These are phyloP conservation scores for Sclerotinia sclerotiorum DNA, from an alignment of 2,329 filamentous ascomycete genomes.

Conservation along the genomic window DNA sequence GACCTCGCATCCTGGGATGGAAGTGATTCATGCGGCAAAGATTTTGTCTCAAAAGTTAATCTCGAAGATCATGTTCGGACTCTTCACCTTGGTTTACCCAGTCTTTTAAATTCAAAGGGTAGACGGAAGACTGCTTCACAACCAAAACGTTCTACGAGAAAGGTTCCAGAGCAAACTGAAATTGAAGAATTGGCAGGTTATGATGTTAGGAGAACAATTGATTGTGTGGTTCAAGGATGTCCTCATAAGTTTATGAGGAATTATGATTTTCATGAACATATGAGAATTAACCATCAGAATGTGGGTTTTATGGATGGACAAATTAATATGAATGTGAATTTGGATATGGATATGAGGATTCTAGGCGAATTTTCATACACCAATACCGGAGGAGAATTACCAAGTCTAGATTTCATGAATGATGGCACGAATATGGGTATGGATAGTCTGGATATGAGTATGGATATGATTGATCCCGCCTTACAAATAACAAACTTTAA, in stretches of 20 bases:
- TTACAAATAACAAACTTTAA: conserved; percentile 12
- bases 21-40: conserved; percentile 68
- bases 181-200: conserved; percentile 55
- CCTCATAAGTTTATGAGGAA: conserved; percentile 55
- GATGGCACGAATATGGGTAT: neutral
- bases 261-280: conserved; percentile 57
- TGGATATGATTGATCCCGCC: conserved; percentile 19
- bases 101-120: conserved; percentile 43
- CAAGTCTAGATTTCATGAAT: conserved; percentile 15
- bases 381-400: conserved; percentile 4
- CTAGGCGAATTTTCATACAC: neutral
- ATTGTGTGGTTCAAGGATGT: conserved; percentile 53
- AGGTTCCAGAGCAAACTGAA: conserved; percentile 29
- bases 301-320: conserved; percentile 3
- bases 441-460: neutral
- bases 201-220: conserved; percentile 47
- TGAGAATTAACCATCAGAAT: conserved; percentile 47
- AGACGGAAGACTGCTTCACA: conserved; percentile 36
- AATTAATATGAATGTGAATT: conserved; percentile 11
- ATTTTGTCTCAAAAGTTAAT: conserved; percentile 73
- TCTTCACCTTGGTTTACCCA: conserved; percentile 67
- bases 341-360: neutral
- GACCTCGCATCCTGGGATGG: conserved; percentile 65
- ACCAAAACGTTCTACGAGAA: conserved; percentile 1
- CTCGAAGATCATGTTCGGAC: conserved; percentile 84